Conservation (phyloP, 129 eudicot genomes). For the Chrysanthemum seticuspe region DNA sequence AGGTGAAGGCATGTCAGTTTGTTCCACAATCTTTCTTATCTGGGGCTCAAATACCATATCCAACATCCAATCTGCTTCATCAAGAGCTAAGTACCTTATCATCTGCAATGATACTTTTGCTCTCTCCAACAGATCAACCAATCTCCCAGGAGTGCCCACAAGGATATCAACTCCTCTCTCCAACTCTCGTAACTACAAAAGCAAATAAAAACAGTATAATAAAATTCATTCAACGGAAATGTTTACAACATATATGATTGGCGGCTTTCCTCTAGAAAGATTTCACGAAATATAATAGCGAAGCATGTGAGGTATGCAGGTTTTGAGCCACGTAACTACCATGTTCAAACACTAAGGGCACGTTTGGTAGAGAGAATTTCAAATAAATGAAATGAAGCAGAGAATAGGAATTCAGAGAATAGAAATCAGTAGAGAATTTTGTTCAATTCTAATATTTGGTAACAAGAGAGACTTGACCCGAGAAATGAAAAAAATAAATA, state of each 20-base stretch:
- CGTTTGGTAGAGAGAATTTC: too few relatives aligned
- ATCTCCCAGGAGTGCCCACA: slow-evolving; percentile 44
- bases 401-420: too few relatives aligned
- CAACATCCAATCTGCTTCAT: slow-evolving; percentile 42
- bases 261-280: background rate
- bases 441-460: too few relatives aligned
- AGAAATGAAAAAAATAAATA: too few relatives aligned
- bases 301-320: background rate
- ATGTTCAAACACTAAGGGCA: background rate
- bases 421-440: too few relatives aligned
- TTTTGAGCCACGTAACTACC: background rate
- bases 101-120: slow-evolving; percentile 40
- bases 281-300: background rate
- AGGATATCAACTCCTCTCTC: slow-evolving; percentile 48
- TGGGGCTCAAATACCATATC: slow-evolving; percentile 50
- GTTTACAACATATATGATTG: background rate
- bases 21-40: slow-evolving; percentile 41
- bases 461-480: too few relatives aligned
- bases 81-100: slow-evolving; percentile 43
- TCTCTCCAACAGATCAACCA: slow-evolving; percentile 39
- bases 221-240: background rate
- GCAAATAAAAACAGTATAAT: background rate
- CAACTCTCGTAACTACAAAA: slow-evolving; percentile 34
- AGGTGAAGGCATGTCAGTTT: slow-evolving; percentile 41
- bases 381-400: too few relatives aligned